These are phyloP conservation scores for Mucuna pruriens DNA, from an alignment of 306 rosid genomes.

Conservation along the genomic window DNA sequence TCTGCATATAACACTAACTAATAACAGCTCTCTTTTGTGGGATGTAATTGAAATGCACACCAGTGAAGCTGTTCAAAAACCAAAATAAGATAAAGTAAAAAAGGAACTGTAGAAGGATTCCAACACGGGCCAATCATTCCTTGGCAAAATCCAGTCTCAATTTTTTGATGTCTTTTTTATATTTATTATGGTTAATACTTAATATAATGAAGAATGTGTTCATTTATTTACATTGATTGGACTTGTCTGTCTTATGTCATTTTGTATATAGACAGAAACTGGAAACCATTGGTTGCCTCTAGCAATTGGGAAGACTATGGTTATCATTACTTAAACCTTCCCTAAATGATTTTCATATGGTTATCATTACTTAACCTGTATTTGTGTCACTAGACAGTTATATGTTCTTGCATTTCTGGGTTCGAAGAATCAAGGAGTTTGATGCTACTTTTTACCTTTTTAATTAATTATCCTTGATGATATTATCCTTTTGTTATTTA, in stretches of 20 bases:
- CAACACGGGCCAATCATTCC: not conserved
- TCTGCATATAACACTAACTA: too few species aligned
- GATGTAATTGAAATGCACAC: not conserved
- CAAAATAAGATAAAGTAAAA: not conserved
- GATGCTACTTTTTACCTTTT: not conserved
- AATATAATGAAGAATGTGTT: not conserved
- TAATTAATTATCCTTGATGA: not conserved
- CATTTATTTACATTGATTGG: not conserved
- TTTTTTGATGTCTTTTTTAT: too few species aligned
- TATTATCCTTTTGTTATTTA: not conserved
- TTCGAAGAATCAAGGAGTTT: not conserved
- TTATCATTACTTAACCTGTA: conserved; percentile 4
- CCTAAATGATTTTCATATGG: not conserved
- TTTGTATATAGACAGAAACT: not conserved
- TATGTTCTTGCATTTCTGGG: not conserved
- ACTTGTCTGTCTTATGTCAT: not conserved
- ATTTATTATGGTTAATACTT: too few species aligned
- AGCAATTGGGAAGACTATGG: not conserved
- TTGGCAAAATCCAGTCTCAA: too few species aligned
- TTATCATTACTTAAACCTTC: not conserved
- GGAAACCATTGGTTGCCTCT: not conserved
- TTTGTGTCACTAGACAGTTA: conserved; percentile 4
- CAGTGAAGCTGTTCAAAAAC: not conserved
- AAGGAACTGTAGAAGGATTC: not conserved
- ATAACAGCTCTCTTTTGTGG: not conserved